Conservation (phyloP, 2,329 filamentous ascomycete species). For the Ceratocystis destructans region DNA sequence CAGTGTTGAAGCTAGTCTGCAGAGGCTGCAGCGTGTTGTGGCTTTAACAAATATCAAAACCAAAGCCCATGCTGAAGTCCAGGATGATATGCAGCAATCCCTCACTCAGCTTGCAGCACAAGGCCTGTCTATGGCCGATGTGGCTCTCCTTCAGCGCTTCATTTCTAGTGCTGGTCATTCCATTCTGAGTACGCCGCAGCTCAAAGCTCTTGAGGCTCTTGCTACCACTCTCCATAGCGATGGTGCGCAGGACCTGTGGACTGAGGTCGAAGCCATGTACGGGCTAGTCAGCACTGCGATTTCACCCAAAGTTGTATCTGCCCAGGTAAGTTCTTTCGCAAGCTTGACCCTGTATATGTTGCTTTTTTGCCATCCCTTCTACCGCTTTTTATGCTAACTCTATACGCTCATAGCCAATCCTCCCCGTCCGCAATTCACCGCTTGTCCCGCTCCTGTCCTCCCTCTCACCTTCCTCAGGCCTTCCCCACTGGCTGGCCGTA, state of each 20-base stretch:
- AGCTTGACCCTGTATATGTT: not conserved
- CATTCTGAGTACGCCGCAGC: constrained; percentile 4
- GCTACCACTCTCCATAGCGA: constrained; percentile 11
- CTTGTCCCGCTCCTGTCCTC: constrained; percentile 36
- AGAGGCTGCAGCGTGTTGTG: constrained; percentile 31
- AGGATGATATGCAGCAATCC: not conserved
- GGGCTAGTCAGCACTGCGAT: constrained; percentile 21
- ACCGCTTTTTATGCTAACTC: no score
- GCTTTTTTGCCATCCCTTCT: constrained; percentile 14
- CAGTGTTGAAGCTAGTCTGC: constrained; percentile 37
- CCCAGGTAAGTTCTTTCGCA: constrained; percentile 30
- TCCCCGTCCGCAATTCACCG: constrained; percentile 45
- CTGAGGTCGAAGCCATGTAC: constrained; percentile 29
- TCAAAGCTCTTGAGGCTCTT: constrained; percentile 11
- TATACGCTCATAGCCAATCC: constrained; percentile 34
- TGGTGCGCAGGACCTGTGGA: constrained; percentile 14
- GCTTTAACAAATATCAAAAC: not conserved
- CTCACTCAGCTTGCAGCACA: constrained; percentile 15
- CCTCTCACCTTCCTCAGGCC: constrained; percentile 30
- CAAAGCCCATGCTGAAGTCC: not conserved
- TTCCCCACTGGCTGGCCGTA: constrained; percentile 36
- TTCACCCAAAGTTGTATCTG: constrained; percentile 22
- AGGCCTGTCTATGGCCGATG: constrained; percentile 19
- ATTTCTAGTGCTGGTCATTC: not conserved
- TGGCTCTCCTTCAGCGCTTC: constrained; percentile 19